Evolutionary conservation across 2,329 filamentous ascomycete genomes (phyloP).

Genomic region (Nannizziopsis barbatae): DNA sequence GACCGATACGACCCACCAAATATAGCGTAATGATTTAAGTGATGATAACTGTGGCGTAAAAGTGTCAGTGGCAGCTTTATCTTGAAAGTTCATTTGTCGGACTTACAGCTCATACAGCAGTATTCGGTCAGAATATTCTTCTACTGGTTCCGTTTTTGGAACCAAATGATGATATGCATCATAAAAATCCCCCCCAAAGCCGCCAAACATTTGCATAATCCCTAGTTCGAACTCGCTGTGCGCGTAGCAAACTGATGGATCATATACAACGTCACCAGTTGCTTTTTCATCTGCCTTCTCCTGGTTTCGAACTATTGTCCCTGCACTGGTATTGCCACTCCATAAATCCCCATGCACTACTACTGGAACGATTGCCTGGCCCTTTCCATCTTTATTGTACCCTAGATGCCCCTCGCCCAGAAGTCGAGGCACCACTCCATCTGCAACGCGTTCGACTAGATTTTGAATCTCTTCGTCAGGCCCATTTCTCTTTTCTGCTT

Average conservation of each 20-base stretch:
- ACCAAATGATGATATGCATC: constrained; percentile 64
- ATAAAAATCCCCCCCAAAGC: constrained; percentile 62
- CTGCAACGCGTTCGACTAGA: constrained; percentile 54
- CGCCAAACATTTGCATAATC: constrained; percentile 95
- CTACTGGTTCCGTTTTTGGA: constrained; percentile 65
- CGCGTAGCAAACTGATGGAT: constrained; percentile 69
- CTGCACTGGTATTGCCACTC: constrained; percentile 69
- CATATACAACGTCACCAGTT: constrained; percentile 67
- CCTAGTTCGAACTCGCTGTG: constrained; percentile 85
- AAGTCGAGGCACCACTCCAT: constrained; percentile 61
- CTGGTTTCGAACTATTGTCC: constrained; percentile 44
- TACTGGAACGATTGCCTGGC: constrained; percentile 57
- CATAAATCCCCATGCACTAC: constrained; percentile 88
- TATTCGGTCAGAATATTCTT: constrained; percentile 77
- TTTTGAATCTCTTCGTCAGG: constrained; percentile 49
- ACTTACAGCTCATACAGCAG: constrained; percentile 70
- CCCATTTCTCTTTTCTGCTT: constrained; percentile 52
- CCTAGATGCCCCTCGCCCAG: constrained; percentile 57
- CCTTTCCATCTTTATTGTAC: constrained; percentile 29
- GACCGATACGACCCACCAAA: constrained; percentile 70
- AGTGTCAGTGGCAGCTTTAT: neutral
- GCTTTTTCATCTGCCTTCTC: constrained; percentile 26
- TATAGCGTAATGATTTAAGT: constrained; percentile 76
- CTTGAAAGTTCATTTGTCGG: neutral
- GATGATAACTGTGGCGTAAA: constrained; percentile 56